Evolutionary conservation across 495 filamentous ascomycete species (phyloP).

Genomic region (Diplogelasinospora grovesii): DNA sequence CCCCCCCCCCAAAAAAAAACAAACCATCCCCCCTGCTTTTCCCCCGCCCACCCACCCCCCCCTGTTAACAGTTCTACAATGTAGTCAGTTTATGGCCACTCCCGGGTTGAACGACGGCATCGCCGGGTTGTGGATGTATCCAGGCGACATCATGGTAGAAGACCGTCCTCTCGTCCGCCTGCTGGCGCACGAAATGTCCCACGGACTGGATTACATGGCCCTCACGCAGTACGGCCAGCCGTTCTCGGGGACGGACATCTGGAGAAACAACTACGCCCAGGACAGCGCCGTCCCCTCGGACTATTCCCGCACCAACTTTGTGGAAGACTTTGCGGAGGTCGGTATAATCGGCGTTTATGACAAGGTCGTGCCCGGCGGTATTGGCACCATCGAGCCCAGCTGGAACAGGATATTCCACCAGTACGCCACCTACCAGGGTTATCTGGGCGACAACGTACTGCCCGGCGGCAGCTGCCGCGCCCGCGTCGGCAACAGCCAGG

Average conservation of each 20-base stretch:
- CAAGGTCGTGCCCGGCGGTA: constrained; percentile 23
- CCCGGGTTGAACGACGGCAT: constrained; percentile 1
- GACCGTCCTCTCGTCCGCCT: constrained; percentile 5
- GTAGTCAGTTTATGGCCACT: constrained; percentile 2
- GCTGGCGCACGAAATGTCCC: constrained; percentile 24
- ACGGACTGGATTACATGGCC: constrained; percentile 22
- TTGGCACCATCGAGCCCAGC: constrained; percentile 14
- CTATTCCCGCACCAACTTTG: constrained; percentile 19
- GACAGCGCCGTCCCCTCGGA: constrained; percentile 20
- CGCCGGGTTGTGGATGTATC: constrained; percentile 4
- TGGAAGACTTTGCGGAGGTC: constrained; percentile 29
- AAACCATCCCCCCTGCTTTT: not conserved
- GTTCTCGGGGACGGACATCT: constrained; percentile 16
- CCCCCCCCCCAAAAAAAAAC: constrained; percentile 6
- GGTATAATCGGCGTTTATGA: constrained; percentile 23
- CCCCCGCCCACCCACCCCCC: too few relatives aligned
- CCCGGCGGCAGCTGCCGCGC: constrained; percentile 9
- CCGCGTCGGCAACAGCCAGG: constrained; percentile 4
- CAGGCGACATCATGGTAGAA: constrained; percentile 10
- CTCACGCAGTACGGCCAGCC: constrained; percentile 11
- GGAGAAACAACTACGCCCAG: constrained; percentile 19
- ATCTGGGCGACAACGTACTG: constrained; percentile 6
- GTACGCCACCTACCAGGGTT: constrained; percentile 12
- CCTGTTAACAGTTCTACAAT: too few relatives aligned
- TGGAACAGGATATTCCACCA: constrained; percentile 21